phyloP scores from a whole-genome alignment of 176 grass and related monocot species.

The Triticum turgidum region DNA sequence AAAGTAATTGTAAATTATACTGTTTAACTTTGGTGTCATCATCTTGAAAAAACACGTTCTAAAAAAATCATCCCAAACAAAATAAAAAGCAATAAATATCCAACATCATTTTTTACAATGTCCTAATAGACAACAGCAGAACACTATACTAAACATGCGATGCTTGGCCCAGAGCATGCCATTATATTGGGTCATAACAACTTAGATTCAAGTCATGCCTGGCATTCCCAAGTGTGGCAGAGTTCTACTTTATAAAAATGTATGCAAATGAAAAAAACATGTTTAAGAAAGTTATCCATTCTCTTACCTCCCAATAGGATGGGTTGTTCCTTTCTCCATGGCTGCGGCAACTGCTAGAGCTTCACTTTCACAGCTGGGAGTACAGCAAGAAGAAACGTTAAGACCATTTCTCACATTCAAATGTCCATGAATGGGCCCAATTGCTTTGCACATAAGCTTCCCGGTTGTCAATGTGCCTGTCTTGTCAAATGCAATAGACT shows the following conservation, averaged over 20 bases:
- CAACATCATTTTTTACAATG: too few species aligned
- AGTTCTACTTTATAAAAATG: background rate
- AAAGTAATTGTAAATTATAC: too few species aligned
- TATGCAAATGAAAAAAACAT: background rate
- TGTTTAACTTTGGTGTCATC: too few species aligned
- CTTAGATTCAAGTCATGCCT: background rate
- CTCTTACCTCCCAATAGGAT: constrained; percentile 92
- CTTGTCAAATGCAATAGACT: constrained; percentile 98
- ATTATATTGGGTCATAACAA: too few species aligned
- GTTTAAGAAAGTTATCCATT: constrained; percentile 4
- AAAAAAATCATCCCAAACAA: too few species aligned
- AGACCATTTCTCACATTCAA: constrained; percentile 26
- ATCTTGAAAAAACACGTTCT: too few species aligned
- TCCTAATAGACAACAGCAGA: too few species aligned
- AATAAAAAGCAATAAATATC: too few species aligned
- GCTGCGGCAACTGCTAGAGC: constrained; percentile 94
- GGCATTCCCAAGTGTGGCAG: background rate
- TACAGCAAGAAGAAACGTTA: constrained; percentile 61
- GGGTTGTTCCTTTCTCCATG: constrained; percentile 95
- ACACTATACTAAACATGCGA: too few species aligned
- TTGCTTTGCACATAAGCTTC: constrained; percentile 94
- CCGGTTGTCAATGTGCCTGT: constrained; percentile 96
- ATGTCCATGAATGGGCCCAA: constrained; percentile 97
- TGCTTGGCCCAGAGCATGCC: too few species aligned
- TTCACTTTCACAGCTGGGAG: constrained; percentile 92